Percentiles rank a stretch among this genome's conserved stretches.
Evolutionary conservation across 805 yeast genomes (phyloP).

Genomic region (Candida germanica): DNA sequence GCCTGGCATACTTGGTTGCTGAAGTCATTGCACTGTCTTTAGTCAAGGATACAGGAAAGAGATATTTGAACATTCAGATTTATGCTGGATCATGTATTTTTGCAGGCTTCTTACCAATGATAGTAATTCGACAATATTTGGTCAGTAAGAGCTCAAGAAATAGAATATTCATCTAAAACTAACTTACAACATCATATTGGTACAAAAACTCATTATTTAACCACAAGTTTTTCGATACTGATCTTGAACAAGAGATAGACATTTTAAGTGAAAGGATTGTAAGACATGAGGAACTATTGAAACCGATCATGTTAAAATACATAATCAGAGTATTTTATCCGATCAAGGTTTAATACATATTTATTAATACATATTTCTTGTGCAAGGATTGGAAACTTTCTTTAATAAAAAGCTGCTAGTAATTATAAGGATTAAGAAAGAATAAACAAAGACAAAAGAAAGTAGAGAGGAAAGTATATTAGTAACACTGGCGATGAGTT

Average conservation of each 20-base stretch:
- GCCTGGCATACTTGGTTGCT: conserved; percentile 38
- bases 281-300: conserved; percentile 17
- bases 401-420: too few species aligned
- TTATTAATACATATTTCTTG: too few species aligned
- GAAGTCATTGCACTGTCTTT: conserved; percentile 57
- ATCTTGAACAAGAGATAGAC: conserved; percentile 9
- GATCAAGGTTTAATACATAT: conserved; percentile 19
- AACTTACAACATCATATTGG: too few species aligned
- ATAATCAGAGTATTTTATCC: conserved; percentile 22
- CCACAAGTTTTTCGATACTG: too few species aligned
- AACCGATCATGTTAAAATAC: conserved; percentile 7
- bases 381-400: too few species aligned
- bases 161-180: too few species aligned
- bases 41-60: conserved; percentile 14
- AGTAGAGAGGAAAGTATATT: not conserved
- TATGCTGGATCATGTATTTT: conserved; percentile 53
- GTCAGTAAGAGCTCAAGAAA: conserved; percentile 38
- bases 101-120: conserved; percentile 39
- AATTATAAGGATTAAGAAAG: too few species aligned
- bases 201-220: too few species aligned
- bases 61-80: conserved; percentile 56
- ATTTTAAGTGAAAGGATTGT: conserved; percentile 17
- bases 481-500: conserved; percentile 1
- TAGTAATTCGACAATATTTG: conserved; percentile 51
- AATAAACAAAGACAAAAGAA: too few species aligned